Percentiles rank a stretch among this genome's conserved stretches.
Conservation (phyloP, 176 grass and related monocot genomes). For the Themeda triandra region DNA sequence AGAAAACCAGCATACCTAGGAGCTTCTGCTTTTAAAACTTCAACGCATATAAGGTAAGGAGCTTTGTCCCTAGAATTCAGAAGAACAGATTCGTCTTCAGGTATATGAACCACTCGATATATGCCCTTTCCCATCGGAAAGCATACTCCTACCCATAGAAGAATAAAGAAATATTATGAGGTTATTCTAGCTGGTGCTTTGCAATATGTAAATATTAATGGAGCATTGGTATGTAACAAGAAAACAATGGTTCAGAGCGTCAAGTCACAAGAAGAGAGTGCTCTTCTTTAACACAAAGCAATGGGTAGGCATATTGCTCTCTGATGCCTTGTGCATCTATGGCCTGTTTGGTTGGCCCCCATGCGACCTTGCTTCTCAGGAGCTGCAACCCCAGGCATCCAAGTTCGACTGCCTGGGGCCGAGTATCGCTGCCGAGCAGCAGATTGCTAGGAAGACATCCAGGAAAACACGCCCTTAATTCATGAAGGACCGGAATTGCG, state of each 20-base stretch:
- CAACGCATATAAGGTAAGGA: constrained; percentile 98
- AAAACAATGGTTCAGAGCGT: background rate
- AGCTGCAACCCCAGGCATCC: too few relatives aligned
- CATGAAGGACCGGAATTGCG: too few relatives aligned
- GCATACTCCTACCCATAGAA: constrained; percentile 70
- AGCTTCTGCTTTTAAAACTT: constrained; percentile 95
- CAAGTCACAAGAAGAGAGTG: background rate
- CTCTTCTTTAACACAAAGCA: background rate
- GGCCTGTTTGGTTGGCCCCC: too few relatives aligned
- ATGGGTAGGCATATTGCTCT: background rate
- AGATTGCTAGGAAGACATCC: too few relatives aligned
- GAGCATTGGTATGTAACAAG: background rate
- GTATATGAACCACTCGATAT: constrained; percentile 93
- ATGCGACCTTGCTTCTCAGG: too few relatives aligned
- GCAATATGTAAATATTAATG: background rate
- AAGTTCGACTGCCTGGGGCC: too few relatives aligned
- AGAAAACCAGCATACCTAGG: constrained; percentile 54
- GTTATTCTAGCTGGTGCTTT: constrained; percentile 1
- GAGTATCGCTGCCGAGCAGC: too few relatives aligned
- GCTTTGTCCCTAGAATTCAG: constrained; percentile 98
- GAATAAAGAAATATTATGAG: constrained; percentile 26
- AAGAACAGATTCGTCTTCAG: constrained; percentile 91
- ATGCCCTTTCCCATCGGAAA: constrained; percentile 98
- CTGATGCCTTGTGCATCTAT: background rate
- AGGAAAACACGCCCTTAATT: too few relatives aligned